Percentiles rank a stretch among this genome's conserved stretches.
These are phyloP conservation scores for Debaryomycetaceae sp. DNA, from an alignment of 1,139 yeast species.

Conservation along the genomic window DNA sequence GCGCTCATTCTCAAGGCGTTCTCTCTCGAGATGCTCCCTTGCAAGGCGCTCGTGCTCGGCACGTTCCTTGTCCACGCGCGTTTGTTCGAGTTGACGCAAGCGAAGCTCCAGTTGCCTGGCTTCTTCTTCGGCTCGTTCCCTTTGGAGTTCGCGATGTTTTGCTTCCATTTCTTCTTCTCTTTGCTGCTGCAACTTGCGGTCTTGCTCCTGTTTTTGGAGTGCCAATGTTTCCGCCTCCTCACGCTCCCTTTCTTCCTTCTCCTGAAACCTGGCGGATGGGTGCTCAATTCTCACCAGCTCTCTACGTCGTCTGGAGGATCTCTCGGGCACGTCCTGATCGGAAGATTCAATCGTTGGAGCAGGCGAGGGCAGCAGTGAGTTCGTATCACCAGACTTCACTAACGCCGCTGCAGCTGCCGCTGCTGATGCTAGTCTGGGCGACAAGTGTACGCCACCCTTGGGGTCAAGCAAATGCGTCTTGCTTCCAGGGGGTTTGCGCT, in stretches of 20 bases:
- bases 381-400: conserved; percentile 2
- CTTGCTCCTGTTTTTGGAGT: conserved; percentile 4
- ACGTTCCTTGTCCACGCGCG: background rate
- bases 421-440: conserved; percentile 7
- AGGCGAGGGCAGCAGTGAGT: background rate
- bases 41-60: conserved; percentile 5
- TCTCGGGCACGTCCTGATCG: conserved; percentile 8
- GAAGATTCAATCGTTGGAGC: conserved; percentile 2
- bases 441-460: conserved; percentile 7
- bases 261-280: conserved; percentile 8
- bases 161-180: conserved; percentile 2
- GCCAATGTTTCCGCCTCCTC: conserved; percentile 5
- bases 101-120: too few species aligned
- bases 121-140: background rate
- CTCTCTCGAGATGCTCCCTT: conserved; percentile 3
- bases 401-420: conserved; percentile 8
- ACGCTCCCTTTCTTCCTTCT: conserved; percentile 7
- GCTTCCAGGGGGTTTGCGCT: too few species aligned
- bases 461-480: conserved; percentile 8
- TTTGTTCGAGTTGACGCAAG: background rate
- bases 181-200: background rate
- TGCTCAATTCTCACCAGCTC: conserved; percentile 8
- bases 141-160: background rate
- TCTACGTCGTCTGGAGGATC: conserved; percentile 12
- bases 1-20: conserved; percentile 2